phyloP scores from a whole-genome alignment of 139 green algal genomes.

The Limnomonas spitsbergensis region DNA sequence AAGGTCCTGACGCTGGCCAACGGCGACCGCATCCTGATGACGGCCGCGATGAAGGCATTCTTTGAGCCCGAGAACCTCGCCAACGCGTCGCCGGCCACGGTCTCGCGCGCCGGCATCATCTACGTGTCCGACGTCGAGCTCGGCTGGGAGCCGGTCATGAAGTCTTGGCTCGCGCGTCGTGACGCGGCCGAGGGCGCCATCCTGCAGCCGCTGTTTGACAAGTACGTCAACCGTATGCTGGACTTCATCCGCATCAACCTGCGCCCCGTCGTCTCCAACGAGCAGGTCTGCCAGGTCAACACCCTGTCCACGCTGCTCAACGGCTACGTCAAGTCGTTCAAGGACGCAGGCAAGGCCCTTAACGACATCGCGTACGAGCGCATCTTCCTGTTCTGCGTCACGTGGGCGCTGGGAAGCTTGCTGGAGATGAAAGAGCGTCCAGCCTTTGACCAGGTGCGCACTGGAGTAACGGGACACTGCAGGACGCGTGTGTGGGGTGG shows the following conservation, averaged over 20 bases:
- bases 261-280: slow-evolving; percentile 81
- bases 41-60: slow-evolving; percentile 76
- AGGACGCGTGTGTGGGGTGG: too few relatives aligned
- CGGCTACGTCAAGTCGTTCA: slow-evolving; percentile 52
- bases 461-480: too few relatives aligned
- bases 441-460: slow-evolving; percentile 65
- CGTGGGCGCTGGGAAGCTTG: slow-evolving; percentile 83
- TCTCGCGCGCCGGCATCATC: slow-evolving; percentile 92
- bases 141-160: slow-evolving; percentile 81
- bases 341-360: slow-evolving; percentile 4
- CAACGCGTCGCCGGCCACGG: slow-evolving; percentile 93
- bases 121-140: slow-evolving; percentile 89
- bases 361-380: slow-evolving; percentile 63
- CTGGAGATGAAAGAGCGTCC: slow-evolving; percentile 72
- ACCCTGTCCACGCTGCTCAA: slow-evolving; percentile 82
- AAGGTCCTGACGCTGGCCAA: slow-evolving; percentile 96
- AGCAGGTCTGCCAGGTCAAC: slow-evolving; percentile 73
- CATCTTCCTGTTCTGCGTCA: slow-evolving; percentile 83
- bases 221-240: slow-evolving; percentile 76
- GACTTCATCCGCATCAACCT: slow-evolving; percentile 72
- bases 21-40: slow-evolving; percentile 94
- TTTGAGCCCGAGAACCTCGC: slow-evolving; percentile 86
- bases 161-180: slow-evolving; percentile 75
- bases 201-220: slow-evolving; percentile 76
- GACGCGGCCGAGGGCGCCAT: slow-evolving; percentile 47